Base-by-base conservation (phyloP, 495 filamentous ascomycete genomes). In the Cercophora samala region DNA sequence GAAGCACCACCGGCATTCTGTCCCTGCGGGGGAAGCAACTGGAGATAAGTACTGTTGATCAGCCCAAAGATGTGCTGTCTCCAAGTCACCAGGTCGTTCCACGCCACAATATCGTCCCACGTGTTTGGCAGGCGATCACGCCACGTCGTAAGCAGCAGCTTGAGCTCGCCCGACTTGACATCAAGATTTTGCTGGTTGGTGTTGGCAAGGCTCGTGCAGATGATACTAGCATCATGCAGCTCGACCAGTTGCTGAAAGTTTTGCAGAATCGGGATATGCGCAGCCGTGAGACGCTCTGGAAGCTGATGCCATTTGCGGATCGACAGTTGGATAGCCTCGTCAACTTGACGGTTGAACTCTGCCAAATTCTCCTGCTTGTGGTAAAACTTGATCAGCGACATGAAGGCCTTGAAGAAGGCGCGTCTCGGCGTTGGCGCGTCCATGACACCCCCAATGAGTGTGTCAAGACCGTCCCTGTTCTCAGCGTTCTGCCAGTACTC, bases 171-270 rank as follows among this genome's bases (percentile, higher is more conserved):
- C 4, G 95, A 97, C 77, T 97, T 98, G 54, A 88, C 86, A 69
- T 99, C 96, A 54, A 99, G 82, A 72, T 99, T 99, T 22, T 76
- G 76, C 61, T 89, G 87, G 62, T 86, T 97, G 9, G 96, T 99
- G 71, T 89, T 85, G 4, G 89, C 84, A 61, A 99, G 83, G 73
- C 96, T 98, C 66, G 86, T 84, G 72, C 93, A 97, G 68, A 99
- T 97, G 69, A 97, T 88, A 71, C 92, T 97, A 0, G 96, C 96
- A 83, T 99, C 96, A 70, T 99, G 94, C 29, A 99, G 84, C 76
- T 99, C 96, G 23, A 99, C 93, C n/a, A 99, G 83, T 67, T 97
- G 91, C 77, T 99, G 96, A 84, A 99, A 99, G 74, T 97, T 94
- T 74, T 99, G 93, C 58, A 99, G 79, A 52, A 99, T 85, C 0